A percentile compares a stretch with the other conserved stretches of the same genome.
These are phyloP conservation scores for Camellia sinensis DNA, from an alignment of 148 eudicot species.

Conservation along the genomic window DNA sequence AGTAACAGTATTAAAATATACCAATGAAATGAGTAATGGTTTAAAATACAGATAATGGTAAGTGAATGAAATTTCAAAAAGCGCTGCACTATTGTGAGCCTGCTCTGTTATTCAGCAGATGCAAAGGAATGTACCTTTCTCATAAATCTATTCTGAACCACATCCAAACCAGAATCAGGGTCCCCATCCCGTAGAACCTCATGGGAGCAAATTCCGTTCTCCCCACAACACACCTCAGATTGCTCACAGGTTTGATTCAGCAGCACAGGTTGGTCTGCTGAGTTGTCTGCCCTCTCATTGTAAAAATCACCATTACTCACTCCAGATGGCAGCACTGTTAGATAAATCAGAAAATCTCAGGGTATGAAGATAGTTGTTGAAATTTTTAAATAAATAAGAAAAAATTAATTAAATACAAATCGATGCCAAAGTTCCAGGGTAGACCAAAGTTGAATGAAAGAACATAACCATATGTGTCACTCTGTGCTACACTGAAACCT, in stretches of 20 bases:
- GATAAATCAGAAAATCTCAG: slow-evolving; percentile 5
- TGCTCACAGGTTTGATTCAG: slow-evolving; percentile 35
- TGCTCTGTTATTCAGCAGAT: background rate
- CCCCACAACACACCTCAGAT: slow-evolving; percentile 62
- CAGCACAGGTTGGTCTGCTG: slow-evolving; percentile 24
- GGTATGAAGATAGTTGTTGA: slow-evolving; percentile 1
- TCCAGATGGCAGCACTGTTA: slow-evolving; percentile 35
- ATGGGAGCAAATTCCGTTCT: slow-evolving; percentile 75
- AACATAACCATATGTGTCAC: background rate
- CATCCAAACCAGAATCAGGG: slow-evolving; percentile 30
- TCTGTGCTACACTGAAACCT: background rate
- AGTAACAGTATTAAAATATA: background rate
- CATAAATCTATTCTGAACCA: slow-evolving; percentile 35
- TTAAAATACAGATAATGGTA: no score
- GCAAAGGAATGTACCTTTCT: slow-evolving; percentile 53
- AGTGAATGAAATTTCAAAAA: background rate
- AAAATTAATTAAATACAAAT: no score
- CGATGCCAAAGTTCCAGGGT: background rate
- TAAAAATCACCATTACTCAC: slow-evolving; percentile 24
- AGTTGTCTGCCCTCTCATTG: slow-evolving; percentile 25
- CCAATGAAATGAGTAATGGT: slow-evolving; percentile 2
- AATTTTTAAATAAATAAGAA: background rate
- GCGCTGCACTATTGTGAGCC: background rate
- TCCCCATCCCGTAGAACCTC: slow-evolving; percentile 80
- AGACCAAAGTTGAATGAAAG: background rate